phyloP scores from a whole-genome alignment of 1,139 yeast genomes.

The Pichiaceae sp. region DNA sequence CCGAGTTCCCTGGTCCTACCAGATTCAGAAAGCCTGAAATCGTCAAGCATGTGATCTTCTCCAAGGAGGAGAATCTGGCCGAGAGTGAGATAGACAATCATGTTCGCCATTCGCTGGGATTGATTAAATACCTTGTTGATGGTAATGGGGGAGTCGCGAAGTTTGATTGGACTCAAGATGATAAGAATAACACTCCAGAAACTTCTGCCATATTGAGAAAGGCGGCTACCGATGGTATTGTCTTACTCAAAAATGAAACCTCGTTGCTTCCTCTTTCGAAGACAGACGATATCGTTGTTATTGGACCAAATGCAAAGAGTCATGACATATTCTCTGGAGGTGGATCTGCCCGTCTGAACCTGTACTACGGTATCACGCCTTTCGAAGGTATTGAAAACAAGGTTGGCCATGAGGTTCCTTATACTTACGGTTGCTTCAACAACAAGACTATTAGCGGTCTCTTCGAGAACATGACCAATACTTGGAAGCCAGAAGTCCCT shows the following conservation, averaged over 20 bases:
- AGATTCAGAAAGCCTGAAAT: constrained; percentile 31
- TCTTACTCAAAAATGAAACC: constrained; percentile 44
- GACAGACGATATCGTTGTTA: constrained; percentile 34
- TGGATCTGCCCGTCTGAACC: constrained; percentile 41
- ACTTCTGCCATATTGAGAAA: constrained; percentile 36
- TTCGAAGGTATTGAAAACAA: constrained; percentile 32
- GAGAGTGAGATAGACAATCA: constrained; percentile 27
- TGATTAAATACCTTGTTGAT: constrained; percentile 34
- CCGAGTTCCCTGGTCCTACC: constrained; percentile 58
- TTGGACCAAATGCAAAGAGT: constrained; percentile 43
- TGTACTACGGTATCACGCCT: constrained; percentile 40
- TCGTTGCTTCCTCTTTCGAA: constrained; percentile 36
- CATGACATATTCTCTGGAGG: constrained; percentile 32
- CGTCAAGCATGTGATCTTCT: constrained; percentile 1
- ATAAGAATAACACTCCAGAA: constrained; percentile 36
- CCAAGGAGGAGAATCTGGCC: background rate
- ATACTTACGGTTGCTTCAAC: constrained; percentile 1
- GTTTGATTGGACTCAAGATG: constrained; percentile 31
- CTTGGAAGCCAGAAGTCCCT: background rate
- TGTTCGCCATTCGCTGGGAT: constrained; percentile 35
- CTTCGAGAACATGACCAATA: constrained; percentile 1
- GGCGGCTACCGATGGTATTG: constrained; percentile 44
- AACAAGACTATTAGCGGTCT: constrained; percentile 1
- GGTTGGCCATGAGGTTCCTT: constrained; percentile 13
- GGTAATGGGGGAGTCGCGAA: constrained; percentile 29